Conservation (phyloP, 208 protist species). For the Crithidia bombi region DNA sequence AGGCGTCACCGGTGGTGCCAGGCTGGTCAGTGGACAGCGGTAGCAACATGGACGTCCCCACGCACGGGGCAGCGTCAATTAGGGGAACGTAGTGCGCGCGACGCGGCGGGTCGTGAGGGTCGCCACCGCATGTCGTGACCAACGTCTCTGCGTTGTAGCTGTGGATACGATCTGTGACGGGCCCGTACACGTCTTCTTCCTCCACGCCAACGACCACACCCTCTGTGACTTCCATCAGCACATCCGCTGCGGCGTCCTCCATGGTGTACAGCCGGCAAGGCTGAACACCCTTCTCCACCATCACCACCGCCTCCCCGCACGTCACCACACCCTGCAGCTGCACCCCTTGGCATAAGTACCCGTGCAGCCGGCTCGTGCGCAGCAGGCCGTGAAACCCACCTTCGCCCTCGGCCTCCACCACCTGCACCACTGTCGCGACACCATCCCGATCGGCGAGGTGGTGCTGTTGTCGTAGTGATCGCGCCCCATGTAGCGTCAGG, state of each 20-base stretch:
- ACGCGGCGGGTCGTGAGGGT: not conserved
- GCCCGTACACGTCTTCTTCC: conserved; percentile 27
- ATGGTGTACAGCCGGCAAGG: conserved; percentile 40
- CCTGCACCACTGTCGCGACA: conserved; percentile 36
- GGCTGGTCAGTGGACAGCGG: not conserved
- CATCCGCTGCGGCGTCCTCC: conserved; percentile 18
- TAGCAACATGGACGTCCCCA: not conserved
- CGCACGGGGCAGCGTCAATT: not conserved
- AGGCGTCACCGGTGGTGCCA: not conserved
- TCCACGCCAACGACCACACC: conserved; percentile 34
- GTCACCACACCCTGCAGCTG: conserved; percentile 32
- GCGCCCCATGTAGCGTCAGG: conserved; percentile 35
- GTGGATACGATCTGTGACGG: not conserved
- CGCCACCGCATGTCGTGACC: not conserved
- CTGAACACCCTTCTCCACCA: conserved; percentile 33
- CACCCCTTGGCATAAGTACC: conserved; percentile 38
- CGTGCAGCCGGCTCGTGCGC: conserved; percentile 11
- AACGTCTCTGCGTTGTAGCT: not conserved
- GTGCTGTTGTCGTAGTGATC: too few species aligned
- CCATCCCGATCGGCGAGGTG: not conserved
- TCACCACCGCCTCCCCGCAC: conserved; percentile 25
- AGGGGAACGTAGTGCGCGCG: conserved; percentile 36
- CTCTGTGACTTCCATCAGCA: conserved; percentile 30
- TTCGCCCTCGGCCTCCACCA: conserved; percentile 31
- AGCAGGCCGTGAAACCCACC: conserved; percentile 16